Conservation (phyloP, 495 filamentous ascomycete genomes). For the Penicillium soppii region DNA sequence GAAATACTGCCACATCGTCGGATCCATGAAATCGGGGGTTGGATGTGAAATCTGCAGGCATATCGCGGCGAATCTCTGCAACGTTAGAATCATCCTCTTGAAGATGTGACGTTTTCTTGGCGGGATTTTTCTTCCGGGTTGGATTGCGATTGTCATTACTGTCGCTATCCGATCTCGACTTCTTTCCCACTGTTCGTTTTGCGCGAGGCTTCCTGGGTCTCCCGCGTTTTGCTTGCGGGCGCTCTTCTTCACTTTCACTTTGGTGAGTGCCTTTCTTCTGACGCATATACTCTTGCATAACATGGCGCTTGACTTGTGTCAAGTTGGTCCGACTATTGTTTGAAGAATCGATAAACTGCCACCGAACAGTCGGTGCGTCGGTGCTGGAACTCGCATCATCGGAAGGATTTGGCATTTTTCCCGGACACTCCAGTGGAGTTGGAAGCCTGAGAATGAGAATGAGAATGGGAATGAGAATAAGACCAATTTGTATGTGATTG, state of each 20-base stretch:
- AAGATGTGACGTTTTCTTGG: background rate
- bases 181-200: conserved; percentile 8
- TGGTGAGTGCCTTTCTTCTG: conserved; percentile 34
- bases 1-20: background rate
- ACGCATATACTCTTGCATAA: conserved; percentile 49
- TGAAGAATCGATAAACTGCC: conserved; percentile 46
- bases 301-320: conserved; percentile 47
- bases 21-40: background rate
- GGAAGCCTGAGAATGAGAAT: too few species aligned
- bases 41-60: background rate
- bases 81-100: conserved; percentile 4
- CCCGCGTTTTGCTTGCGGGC: conserved; percentile 16
- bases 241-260: conserved; percentile 20
- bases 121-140: background rate
- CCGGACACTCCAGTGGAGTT: too few species aligned
- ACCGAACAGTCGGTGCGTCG: conserved; percentile 22
- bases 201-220: conserved; percentile 19
- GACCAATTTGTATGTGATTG: too few species aligned
- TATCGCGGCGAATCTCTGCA: conserved; percentile 1
- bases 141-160: background rate
- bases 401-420: conserved; percentile 21
- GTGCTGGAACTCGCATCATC: background rate
- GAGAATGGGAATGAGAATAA: too few species aligned
- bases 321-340: conserved; percentile 39
- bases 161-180: background rate